These are phyloP conservation scores for Saccharomyces uvarum DNA, from an alignment of 1,139 yeast species.

Conservation along the genomic window DNA sequence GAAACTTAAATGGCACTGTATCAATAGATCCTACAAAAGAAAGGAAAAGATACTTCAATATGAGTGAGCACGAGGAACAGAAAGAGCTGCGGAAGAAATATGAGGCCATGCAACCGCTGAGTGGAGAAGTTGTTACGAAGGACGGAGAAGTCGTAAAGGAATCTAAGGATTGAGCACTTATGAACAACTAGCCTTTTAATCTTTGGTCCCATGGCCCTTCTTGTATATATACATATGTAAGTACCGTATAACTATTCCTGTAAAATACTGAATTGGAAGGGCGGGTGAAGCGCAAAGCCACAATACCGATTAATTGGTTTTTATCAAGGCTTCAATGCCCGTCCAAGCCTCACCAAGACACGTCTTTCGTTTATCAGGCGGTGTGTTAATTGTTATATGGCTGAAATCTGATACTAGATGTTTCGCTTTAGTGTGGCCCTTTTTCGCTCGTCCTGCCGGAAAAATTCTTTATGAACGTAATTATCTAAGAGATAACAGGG, in stretches of 20 bases:
- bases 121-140: constrained; percentile 37
- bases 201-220: not conserved
- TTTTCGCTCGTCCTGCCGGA: not conserved
- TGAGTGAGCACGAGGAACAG: constrained; percentile 70
- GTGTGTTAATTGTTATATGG: not conserved
- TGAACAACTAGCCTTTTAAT: not conserved
- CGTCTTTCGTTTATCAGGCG: not conserved
- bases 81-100: constrained; percentile 55
- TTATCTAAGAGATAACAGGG: not conserved
- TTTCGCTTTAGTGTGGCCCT: not conserved
- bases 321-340: not conserved
- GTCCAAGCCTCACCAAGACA: not conserved
- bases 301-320: not conserved
- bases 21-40: constrained; percentile 27
- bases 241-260: not conserved
- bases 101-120: constrained; percentile 60
- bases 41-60: constrained; percentile 46
- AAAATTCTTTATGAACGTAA: not conserved
- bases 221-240: not conserved
- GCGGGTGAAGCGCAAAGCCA: not conserved
- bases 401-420: not conserved
- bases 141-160: constrained; percentile 18
- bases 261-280: not conserved
- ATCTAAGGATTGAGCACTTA: not conserved
- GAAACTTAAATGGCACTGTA: not conserved